phyloP scores from a whole-genome alignment of 2,329 filamentous ascomycete species.

The Neonectria punicea region DNA sequence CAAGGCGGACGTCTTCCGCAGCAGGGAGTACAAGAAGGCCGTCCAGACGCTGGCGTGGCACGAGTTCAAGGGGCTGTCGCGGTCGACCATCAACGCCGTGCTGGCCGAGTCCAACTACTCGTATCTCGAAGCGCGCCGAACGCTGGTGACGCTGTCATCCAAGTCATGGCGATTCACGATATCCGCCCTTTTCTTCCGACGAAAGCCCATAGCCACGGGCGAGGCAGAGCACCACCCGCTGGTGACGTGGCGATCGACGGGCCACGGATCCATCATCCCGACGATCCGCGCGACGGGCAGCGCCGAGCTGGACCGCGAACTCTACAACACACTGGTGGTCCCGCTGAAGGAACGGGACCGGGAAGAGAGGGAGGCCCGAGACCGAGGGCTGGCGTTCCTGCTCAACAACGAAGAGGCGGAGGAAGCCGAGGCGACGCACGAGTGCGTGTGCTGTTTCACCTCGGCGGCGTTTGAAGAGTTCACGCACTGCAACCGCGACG shows the following conservation, averaged over 20 bases:
- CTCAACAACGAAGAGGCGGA: constrained; percentile 71
- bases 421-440: constrained; percentile 65
- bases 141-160: constrained; percentile 73
- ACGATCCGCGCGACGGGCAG: constrained; percentile 74
- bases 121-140: constrained; percentile 77
- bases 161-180: constrained; percentile 84
- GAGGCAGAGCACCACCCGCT: constrained; percentile 71
- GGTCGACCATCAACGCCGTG: constrained; percentile 80
- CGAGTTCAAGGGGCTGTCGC: constrained; percentile 80
- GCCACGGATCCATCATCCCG: constrained; percentile 66
- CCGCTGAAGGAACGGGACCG: constrained; percentile 61
- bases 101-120: constrained; percentile 84
- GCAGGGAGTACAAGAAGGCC: constrained; percentile 73
- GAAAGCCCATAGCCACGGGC: constrained; percentile 64
- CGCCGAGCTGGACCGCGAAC: constrained; percentile 70
- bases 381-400: constrained; percentile 62
- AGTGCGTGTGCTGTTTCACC: constrained; percentile 84
- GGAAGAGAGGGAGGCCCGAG: constrained; percentile 59
- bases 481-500: constrained; percentile 73
- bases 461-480: constrained; percentile 78
- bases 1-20: constrained; percentile 74
- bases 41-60: constrained; percentile 74
- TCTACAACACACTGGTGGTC: constrained; percentile 66
- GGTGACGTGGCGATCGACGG: constrained; percentile 68
- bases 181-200: constrained; percentile 74